These are phyloP conservation scores for Pyricularia sp. DNA, from an alignment of 2,329 filamentous ascomycete species.

Conservation along the genomic window DNA sequence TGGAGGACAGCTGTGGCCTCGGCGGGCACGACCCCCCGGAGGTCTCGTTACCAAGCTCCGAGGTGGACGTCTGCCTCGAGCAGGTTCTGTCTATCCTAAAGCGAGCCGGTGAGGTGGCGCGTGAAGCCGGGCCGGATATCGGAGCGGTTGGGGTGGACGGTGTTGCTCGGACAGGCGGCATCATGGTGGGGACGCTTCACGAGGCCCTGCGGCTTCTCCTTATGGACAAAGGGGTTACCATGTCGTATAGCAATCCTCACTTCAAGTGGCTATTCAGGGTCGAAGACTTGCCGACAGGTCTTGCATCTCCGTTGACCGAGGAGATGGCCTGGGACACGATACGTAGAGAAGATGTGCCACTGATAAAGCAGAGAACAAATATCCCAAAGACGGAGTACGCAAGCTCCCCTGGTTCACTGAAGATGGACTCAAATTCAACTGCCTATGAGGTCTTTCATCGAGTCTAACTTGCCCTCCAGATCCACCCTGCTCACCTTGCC, in stretches of 20 bases:
- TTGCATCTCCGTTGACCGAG: conserved; percentile 18
- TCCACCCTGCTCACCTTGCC: conserved; percentile 30
- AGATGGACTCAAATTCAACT: neutral
- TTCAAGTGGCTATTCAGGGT: conserved; percentile 47
- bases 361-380: conserved; percentile 40
- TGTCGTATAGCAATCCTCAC: conserved; percentile 22
- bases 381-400: conserved; percentile 40
- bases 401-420: conserved; percentile 12
- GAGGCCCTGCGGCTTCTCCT: conserved; percentile 20
- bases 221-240: conserved; percentile 11
- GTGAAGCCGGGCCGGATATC: conserved; percentile 7
- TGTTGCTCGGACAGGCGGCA: conserved; percentile 15
- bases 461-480: conserved; percentile 5
- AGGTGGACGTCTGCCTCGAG: conserved; percentile 14
- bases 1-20: conserved; percentile 22
- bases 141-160: conserved; percentile 9
- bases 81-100: conserved; percentile 20
- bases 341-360: conserved; percentile 34
- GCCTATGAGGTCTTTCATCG: neutral
- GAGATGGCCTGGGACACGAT: conserved; percentile 44
- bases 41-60: conserved; percentile 1
- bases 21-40: neutral
- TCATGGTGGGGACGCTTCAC: conserved; percentile 29
- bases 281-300: conserved; percentile 26
- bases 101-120: conserved; percentile 15